Evolutionary conservation across 1,284 basidiomycete genomes (phyloP).

Genomic region (Puccinia horiana): DNA sequence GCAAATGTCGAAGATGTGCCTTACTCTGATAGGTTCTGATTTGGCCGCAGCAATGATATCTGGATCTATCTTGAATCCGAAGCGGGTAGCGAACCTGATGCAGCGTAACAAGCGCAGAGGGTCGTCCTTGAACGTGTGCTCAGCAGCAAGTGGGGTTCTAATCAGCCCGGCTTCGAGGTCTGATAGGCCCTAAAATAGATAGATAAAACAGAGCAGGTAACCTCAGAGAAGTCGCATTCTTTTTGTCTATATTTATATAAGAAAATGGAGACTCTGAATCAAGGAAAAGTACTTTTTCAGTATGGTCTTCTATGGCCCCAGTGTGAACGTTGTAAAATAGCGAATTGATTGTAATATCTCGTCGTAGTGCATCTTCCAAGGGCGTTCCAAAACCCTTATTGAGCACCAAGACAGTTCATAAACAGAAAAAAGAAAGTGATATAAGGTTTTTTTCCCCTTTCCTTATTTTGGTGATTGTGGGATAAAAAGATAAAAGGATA

Average conservation of each 20-base stretch:
- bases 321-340: constrained; percentile 96
- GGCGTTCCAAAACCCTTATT: constrained; percentile 85
- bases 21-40: constrained; percentile 65
- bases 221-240: no score
- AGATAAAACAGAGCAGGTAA: not conserved
- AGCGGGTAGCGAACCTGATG: constrained; percentile 85
- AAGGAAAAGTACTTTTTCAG: constrained; percentile 66
- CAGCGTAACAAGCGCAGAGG: constrained; percentile 88
- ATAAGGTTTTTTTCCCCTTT: not conserved
- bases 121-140: constrained; percentile 89
- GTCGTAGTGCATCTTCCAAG: constrained; percentile 80
- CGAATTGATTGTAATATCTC: constrained; percentile 94
- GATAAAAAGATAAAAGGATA: not conserved
- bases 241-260: no score
- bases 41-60: constrained; percentile 71
- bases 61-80: constrained; percentile 76
- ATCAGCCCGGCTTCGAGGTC: constrained; percentile 80
- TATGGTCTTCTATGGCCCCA: constrained; percentile 83
- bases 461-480: not conserved
- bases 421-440: constrained; percentile 30
- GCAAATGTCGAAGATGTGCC: constrained; percentile 25
- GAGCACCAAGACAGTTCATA: not conserved
- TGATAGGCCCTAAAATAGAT: constrained; percentile 68
- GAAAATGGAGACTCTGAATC: not conserved
- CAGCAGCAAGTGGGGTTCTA: constrained; percentile 82